Base-by-base conservation (phyloP, 352 stramenopile genomes). In the Pythium grandisporangium region DNA sequence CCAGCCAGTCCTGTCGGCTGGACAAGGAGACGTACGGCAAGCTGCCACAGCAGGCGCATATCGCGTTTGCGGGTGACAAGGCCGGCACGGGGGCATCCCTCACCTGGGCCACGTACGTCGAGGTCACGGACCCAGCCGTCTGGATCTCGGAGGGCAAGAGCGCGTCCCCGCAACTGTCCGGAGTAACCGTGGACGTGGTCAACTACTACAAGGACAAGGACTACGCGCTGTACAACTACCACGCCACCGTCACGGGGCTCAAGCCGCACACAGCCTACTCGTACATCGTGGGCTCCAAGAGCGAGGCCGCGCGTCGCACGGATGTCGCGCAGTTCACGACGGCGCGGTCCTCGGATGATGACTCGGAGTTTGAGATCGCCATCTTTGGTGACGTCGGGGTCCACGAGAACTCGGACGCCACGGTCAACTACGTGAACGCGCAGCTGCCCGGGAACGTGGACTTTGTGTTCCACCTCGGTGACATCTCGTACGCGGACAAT, bases 321-420 rank as follows among this genome's bases (percentile, higher is more conserved):
- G 43, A 21, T 32, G 16, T 58, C 21, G 24, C 33, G 11, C 52
- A 49, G n/a, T 78, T 82, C 50, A 70, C 55, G 36, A 83, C 70
- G n/a, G 63, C 63, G 2, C 45, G 61, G 24, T 26, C 33, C 5
- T 25, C 44, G 3, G 16, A 53, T 35, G 61, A 73, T 36, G 24
- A 48, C 4, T 51, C 25, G 22, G 50, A 56, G 20, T 81, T 78
- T 34, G 70, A 68, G 16, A 50, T 81, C 21, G 48, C 63, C 2
- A 51, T 87, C 17, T 83, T 79, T 42, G 74, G 70, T 19, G 70
- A 84, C 37, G 43, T 67, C 29, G 74, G 74, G 29, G 63, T 70
- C 0, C 61, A 58, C 19, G 24, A 51, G 2, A 65, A 83, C 33
- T 62, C 68, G 5, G 47, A 50, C 5, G 33, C 25, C 14, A 34